Percentiles rank a stretch among this genome's conserved stretches.
phyloP scores from a whole-genome alignment of 495 filamentous ascomycete genomes.

The Paragyromitra xinjiangensis region DNA sequence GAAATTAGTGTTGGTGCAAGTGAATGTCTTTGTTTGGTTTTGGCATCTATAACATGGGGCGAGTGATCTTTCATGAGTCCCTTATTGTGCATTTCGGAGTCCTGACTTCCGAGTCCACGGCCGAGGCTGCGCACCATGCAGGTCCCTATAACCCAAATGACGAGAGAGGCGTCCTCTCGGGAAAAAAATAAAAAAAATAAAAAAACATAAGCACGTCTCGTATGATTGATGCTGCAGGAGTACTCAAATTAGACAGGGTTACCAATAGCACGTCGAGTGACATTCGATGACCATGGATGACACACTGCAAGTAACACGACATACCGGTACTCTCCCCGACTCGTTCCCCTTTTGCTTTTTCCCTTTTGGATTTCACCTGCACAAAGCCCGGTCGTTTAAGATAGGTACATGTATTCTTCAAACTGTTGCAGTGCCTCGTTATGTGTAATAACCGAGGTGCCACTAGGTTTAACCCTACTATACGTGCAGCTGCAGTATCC shows the following conservation, averaged over 20 bases:
- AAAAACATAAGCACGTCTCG: neutral
- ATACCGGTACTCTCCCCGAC: constrained; percentile 7
- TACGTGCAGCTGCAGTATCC: constrained; percentile 15
- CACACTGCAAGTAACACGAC: constrained; percentile 22
- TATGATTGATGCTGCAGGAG: neutral
- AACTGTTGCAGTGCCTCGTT: neutral
- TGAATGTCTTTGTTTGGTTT: neutral
- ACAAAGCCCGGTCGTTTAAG: neutral
- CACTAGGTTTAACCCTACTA: constrained; percentile 19
- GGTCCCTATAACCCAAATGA: neutral
- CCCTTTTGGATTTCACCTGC: neutral
- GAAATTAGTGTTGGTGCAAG: neutral
- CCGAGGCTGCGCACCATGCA: neutral
- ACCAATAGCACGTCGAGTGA: constrained; percentile 21
- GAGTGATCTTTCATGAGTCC: neutral
- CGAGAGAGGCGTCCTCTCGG: neutral
- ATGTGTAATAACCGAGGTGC: constrained; percentile 25
- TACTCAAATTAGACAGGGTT: neutral
- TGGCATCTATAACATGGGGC: neutral
- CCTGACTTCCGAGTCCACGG: neutral
- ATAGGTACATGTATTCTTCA: neutral
- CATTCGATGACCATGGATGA: constrained; percentile 1
- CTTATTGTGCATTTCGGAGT: neutral
- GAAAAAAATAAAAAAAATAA: neutral
- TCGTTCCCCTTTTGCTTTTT: constrained; percentile 25